Base-by-base conservation (phyloP, 2,329 filamentous ascomycete species). In the Magnaporthales sp. region DNA sequence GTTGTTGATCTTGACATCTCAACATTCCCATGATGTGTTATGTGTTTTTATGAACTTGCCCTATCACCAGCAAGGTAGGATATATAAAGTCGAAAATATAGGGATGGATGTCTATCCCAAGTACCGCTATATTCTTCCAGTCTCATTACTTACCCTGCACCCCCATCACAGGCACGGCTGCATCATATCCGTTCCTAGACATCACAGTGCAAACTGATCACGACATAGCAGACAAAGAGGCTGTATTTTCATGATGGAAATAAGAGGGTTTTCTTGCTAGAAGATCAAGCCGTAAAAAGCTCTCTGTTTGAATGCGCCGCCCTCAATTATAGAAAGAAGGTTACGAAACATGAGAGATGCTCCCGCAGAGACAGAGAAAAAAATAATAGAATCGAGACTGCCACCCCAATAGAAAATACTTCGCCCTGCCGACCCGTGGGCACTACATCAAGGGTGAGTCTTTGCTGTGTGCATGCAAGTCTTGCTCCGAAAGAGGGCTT, bases 221-320 rank as follows among this genome's bases (percentile, higher is more conserved):
- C n/a, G n/a, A n/a, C n/a, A n/a, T n/a, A 51, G 19, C 8, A 51
- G 2, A 6, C 1, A 51, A 51, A 7, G 19, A 51, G 19, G 15
- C 9, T 51, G 11, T 51, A 1, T 51, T 51, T 51, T 51, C 38
- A 51, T 51, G 19, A 51, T n/a, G 19, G n/a, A 8, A 15, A 51
- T 51, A n/a, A 51, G 38, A 51, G 38, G n/a, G 38, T 46, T 46
- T 19, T 46, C 19, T 46, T 46, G 32, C 32, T 62, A 11, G 61
- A 38, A 22, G 26, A 63, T 32, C 26, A 24, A 22, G 32, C 30
- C 61, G 32, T 32, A 15, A 27, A 30, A 24, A 63, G 32, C 61
- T 29, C n/a, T 32, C 61, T 24, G 13, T 63, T n/a, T 63, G 32
- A 63, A 63, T 63, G 61, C 61, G 61, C 61, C 61, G 61, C 61